Conservation (phyloP, 1,139 yeast species). For the Kodamaea arcana region DNA sequence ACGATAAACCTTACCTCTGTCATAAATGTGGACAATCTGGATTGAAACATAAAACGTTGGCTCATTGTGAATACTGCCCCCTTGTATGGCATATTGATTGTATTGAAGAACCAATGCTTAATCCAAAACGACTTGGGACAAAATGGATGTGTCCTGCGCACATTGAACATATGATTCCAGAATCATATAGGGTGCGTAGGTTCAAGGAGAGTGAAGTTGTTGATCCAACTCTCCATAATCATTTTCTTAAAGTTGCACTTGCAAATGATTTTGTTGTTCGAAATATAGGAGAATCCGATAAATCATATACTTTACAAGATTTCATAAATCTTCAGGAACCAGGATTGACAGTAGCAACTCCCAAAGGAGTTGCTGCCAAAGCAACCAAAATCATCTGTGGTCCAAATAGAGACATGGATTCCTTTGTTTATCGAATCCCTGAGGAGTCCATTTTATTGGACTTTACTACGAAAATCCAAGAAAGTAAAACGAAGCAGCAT, state of each 20-base stretch:
- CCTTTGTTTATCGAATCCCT: constrained; percentile 60
- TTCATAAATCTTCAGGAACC: constrained; percentile 14
- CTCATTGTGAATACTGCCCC: constrained; percentile 82
- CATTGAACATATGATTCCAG: constrained; percentile 51
- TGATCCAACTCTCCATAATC: constrained; percentile 44
- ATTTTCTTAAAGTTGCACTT: constrained; percentile 34
- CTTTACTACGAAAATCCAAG: constrained; percentile 52
- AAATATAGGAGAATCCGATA: constrained; percentile 17
- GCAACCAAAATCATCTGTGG: constrained; percentile 37
- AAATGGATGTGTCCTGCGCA: constrained; percentile 97
- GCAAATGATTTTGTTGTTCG: constrained; percentile 60
- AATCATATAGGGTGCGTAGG: constrained; percentile 29
- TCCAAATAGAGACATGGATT: constrained; percentile 14
- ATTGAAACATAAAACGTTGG: constrained; percentile 46
- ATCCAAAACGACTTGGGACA: constrained; percentile 71
- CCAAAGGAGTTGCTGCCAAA: constrained; percentile 44
- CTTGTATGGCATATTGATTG: constrained; percentile 94
- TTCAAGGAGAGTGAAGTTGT: constrained; percentile 52
- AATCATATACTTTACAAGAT: constrained; percentile 23
- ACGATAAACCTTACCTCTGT: constrained; percentile 65
- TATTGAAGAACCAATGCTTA: constrained; percentile 67
- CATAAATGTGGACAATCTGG: constrained; percentile 76
- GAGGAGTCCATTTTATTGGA: constrained; percentile 74
- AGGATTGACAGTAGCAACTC: constrained; percentile 23
- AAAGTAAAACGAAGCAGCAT: constrained; percentile 21